phyloP scores from a whole-genome alignment of 768 basidiomycete species.

The Lentinus tigrinus region DNA sequence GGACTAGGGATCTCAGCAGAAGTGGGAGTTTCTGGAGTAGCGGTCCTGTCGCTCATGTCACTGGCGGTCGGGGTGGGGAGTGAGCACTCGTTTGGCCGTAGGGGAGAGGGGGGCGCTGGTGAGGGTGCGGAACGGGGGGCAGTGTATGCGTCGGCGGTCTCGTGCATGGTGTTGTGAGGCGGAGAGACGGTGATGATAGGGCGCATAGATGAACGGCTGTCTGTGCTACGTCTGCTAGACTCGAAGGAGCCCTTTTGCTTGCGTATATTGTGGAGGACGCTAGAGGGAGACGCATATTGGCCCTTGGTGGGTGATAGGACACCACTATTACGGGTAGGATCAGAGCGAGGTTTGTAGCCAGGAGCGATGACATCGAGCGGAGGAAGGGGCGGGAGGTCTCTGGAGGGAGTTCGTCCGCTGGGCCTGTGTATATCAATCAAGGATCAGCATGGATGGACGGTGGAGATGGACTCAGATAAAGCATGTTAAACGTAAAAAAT shows the following conservation, averaged over 20 bases:
- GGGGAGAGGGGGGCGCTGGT: background rate
- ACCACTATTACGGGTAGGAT: background rate
- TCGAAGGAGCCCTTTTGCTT: conserved; percentile 27
- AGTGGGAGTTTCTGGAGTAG: conserved; percentile 3
- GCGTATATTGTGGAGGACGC: conserved; percentile 14
- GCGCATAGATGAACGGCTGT: conserved; percentile 15
- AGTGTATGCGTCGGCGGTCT: background rate
- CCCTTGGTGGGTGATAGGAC: background rate
- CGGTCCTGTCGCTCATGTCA: conserved; percentile 1
- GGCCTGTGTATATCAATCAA: background rate
- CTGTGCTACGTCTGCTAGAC: conserved; percentile 16
- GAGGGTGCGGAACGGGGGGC: conserved; percentile 13
- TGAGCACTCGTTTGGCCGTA: conserved; percentile 8
- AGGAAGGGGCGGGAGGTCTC: conserved; percentile 17
- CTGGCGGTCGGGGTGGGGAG: conserved; percentile 1
- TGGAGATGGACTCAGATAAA: background rate
- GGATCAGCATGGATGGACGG: background rate
- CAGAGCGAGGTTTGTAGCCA: conserved; percentile 31
- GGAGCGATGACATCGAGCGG: conserved; percentile 36
- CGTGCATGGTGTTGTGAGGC: conserved; percentile 12
- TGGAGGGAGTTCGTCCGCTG: background rate
- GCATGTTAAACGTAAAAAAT: background rate
- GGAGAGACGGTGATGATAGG: conserved; percentile 30
- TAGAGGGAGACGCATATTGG: background rate
- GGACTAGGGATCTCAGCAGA: background rate